Evolutionary conservation across 257 asterid species (phyloP).

Genomic region (Asclepias syriaca): DNA sequence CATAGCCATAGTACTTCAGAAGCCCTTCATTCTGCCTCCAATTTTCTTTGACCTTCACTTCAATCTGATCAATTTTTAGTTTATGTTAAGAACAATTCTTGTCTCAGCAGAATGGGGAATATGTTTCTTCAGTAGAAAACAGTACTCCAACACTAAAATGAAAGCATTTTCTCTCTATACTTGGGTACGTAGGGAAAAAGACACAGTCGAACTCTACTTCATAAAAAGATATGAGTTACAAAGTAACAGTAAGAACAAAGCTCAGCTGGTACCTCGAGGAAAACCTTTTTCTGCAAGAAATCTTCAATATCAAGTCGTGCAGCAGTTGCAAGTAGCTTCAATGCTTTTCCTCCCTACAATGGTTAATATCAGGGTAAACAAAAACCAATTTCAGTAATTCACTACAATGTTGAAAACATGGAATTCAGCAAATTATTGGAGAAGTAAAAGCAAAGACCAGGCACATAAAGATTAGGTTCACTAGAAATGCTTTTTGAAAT

Average conservation of each 20-base stretch:
- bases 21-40: conserved; percentile 98
- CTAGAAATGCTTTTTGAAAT: background rate
- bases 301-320: conserved; percentile 95
- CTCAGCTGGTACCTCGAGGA: conserved; percentile 63
- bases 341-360: conserved; percentile 84
- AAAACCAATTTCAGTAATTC: background rate
- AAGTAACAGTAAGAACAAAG: background rate
- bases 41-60: conserved; percentile 87
- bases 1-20: conserved; percentile 82
- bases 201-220: background rate
- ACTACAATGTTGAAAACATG: background rate
- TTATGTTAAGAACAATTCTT: conserved; percentile 6
- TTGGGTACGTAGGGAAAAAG: background rate
- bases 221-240: background rate
- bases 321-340: conserved; percentile 89
- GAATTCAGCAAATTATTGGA: background rate
- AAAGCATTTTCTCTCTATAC: background rate
- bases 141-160: background rate
- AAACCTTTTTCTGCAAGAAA: conserved; percentile 94
- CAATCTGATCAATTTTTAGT: conserved; percentile 42
- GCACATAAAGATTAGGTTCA: background rate
- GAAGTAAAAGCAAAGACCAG: background rate
- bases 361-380: conserved; percentile 5
- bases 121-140: background rate
- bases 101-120: background rate